Conservation (phyloP, 768 basidiomycete genomes). For the Cyathus striatus region DNA sequence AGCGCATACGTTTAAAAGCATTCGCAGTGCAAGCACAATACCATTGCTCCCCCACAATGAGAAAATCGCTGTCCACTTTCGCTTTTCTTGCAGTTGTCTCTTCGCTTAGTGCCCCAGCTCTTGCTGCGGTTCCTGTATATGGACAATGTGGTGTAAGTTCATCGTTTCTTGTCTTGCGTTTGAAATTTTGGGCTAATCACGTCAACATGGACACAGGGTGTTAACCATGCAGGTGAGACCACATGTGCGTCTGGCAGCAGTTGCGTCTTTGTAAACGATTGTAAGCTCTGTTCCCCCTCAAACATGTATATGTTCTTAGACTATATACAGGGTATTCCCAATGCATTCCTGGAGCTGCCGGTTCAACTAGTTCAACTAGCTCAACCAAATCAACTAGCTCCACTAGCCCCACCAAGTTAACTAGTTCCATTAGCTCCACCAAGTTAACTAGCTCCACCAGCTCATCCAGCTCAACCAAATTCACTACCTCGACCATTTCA, state of each 20-base stretch:
- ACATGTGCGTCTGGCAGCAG: conserved; percentile 28
- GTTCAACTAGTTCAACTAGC: too few species aligned
- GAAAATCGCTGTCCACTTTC: conserved; percentile 19
- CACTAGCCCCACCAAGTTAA: too few species aligned
- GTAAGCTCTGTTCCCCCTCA: conserved; percentile 18
- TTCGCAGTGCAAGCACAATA: neutral
- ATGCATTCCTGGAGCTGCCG: conserved; percentile 34
- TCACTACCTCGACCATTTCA: too few species aligned
- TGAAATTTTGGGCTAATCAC: conserved; percentile 3
- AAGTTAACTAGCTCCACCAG: too few species aligned
- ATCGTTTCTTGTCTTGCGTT: neutral
- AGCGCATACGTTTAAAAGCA: conserved; percentile 1
- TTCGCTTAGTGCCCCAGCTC: conserved; percentile 20
- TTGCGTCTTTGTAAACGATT: conserved; percentile 34
- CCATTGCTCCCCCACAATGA: conserved; percentile 18
- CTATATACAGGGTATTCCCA: conserved; percentile 39
- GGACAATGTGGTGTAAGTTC: conserved; percentile 44
- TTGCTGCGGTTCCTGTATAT: conserved; percentile 32
- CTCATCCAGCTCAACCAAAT: too few species aligned
- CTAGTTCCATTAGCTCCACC: too few species aligned
- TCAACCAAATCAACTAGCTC: too few species aligned
- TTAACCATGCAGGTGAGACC: conserved; percentile 36
- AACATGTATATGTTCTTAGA: neutral
- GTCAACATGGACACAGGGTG: conserved; percentile 25
- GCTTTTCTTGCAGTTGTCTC: conserved; percentile 25